Conservation (phyloP, 306 rosid genomes). For the Heteromeles arbutifolia region DNA sequence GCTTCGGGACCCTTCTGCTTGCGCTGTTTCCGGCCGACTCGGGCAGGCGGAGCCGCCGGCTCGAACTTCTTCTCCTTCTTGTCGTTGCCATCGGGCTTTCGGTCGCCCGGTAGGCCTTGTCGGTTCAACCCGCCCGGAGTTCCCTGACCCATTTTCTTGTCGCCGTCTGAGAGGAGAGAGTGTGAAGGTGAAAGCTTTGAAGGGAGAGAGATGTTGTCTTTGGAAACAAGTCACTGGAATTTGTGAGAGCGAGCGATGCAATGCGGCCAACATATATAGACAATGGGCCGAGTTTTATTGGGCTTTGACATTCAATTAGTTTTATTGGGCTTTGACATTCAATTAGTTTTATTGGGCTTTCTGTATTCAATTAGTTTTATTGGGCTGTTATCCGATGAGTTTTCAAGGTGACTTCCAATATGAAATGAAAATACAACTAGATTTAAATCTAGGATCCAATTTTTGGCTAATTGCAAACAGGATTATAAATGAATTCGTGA, state of each 20-base stretch:
- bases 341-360: too few relatives aligned
- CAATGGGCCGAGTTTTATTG: background rate
- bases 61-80: conserved; percentile 94
- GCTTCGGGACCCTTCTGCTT: conserved; percentile 94
- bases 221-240: conserved; percentile 9
- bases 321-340: background rate
- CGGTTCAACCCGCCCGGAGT: conserved; percentile 89
- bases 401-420: too few relatives aligned
- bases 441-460: background rate
- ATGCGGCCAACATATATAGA: background rate
- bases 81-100: conserved; percentile 64
- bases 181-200: background rate
- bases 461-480: too few relatives aligned
- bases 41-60: conserved; percentile 86
- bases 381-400: too few relatives aligned
- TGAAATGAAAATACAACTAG: too few relatives aligned
- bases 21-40: conserved; percentile 89
- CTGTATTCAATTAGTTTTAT: too few relatives aligned
- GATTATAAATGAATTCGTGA: too few relatives aligned
- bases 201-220: conserved; percentile 9
- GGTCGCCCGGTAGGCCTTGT: conserved; percentile 70
- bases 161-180: background rate
- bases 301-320: background rate
- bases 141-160: conserved; percentile 71
- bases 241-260: background rate